Evolutionary conservation across 2,329 filamentous ascomycete species (phyloP).

Genomic region (Xylariaceae sp.): DNA sequence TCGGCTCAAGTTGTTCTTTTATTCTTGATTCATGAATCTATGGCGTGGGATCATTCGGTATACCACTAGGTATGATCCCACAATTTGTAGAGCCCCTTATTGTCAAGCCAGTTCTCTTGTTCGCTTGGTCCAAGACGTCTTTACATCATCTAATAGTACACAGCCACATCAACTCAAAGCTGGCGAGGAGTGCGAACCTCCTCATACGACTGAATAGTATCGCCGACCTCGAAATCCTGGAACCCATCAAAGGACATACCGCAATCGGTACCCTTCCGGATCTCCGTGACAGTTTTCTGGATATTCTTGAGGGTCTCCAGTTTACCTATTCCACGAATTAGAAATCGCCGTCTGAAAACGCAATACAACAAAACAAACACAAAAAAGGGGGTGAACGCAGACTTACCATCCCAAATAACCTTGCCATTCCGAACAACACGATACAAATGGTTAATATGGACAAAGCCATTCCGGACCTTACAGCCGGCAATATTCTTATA

Average conservation of each 20-base stretch:
- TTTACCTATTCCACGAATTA: conserved; percentile 49
- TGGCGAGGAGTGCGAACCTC: conserved; percentile 72
- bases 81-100: too few relatives aligned
- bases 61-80: too few relatives aligned
- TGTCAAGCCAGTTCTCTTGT: too few relatives aligned
- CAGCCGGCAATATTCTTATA: conserved; percentile 79
- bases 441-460: conserved; percentile 60
- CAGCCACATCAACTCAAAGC: conserved; percentile 11
- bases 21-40: too few relatives aligned
- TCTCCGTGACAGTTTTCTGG: conserved; percentile 86
- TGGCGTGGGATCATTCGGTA: too few relatives aligned
- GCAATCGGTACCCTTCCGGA: conserved; percentile 90
- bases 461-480: conserved; percentile 73
- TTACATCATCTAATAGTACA: too few relatives aligned
- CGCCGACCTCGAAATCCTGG: conserved; percentile 71
- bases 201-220: conserved; percentile 84
- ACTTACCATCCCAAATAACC: conserved; percentile 75
- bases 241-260: conserved; percentile 81
- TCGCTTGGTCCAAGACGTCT: too few relatives aligned
- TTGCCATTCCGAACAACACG: conserved; percentile 67
- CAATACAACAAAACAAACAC: neutral
- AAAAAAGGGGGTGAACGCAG: conserved; percentile 2
- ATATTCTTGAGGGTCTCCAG: conserved; percentile 80
- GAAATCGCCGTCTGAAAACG: too few relatives aligned
- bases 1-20: too few relatives aligned